Conservation (phyloP, 1,284 basidiomycete genomes). For the Inonotus obliquus region DNA sequence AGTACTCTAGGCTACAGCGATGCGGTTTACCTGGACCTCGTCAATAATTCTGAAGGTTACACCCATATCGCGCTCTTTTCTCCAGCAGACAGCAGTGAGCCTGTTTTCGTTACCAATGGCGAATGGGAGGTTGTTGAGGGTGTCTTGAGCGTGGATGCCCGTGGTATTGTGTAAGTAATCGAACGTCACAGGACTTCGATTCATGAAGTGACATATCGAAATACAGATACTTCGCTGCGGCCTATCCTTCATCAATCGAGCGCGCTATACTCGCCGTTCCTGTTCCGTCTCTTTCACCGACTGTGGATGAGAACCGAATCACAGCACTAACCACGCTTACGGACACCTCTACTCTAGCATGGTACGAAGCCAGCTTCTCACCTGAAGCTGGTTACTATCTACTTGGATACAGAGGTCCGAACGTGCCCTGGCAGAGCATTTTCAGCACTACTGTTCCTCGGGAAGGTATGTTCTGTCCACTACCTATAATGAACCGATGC, state of each 20-base stretch:
- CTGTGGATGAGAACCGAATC: slow-evolving; percentile 25
- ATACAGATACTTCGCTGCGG: slow-evolving; percentile 82
- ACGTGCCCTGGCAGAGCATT: slow-evolving; percentile 84
- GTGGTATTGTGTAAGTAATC: slow-evolving; percentile 63
- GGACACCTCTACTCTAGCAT: slow-evolving; percentile 55
- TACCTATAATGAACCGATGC: neutral
- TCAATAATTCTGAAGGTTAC: slow-evolving; percentile 75
- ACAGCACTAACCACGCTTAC: slow-evolving; percentile 58
- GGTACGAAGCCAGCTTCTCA: slow-evolving; percentile 72
- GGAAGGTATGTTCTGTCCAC: slow-evolving; percentile 29
- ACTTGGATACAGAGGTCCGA: slow-evolving; percentile 76
- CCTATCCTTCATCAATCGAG: slow-evolving; percentile 76
- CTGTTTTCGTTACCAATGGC: slow-evolving; percentile 81
- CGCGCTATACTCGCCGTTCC: slow-evolving; percentile 80
- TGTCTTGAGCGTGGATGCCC: slow-evolving; percentile 69
- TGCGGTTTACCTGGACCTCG: slow-evolving; percentile 81
- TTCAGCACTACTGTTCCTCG: slow-evolving; percentile 58
- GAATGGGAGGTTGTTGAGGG: slow-evolving; percentile 84
- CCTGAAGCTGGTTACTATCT: slow-evolving; percentile 83
- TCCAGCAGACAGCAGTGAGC: slow-evolving; percentile 61
- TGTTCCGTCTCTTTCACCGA: slow-evolving; percentile 42
- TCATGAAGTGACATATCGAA: neutral
- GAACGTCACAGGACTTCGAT: neutral
- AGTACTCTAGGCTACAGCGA: slow-evolving; percentile 32
- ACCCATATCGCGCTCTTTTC: slow-evolving; percentile 89